phyloP scores from a whole-genome alignment of 176 grass and related monocot genomes.

The Aegilops tauschii region DNA sequence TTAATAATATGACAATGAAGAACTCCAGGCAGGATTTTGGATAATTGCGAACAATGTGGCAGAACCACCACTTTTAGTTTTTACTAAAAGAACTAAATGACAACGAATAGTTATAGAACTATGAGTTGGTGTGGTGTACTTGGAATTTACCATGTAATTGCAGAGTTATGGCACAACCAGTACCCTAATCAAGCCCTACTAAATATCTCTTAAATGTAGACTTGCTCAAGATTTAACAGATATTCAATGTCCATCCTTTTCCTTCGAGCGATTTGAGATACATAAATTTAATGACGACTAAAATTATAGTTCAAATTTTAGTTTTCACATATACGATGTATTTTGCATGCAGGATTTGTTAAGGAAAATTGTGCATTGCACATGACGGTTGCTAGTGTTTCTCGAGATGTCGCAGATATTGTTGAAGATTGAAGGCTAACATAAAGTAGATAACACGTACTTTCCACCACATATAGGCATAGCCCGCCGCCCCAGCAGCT shows the following conservation, averaged over 20 bases:
- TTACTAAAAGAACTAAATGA: neutral
- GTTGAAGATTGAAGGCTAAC: neutral
- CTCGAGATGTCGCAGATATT: neutral
- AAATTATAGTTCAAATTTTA: neutral
- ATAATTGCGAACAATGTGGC: neutral
- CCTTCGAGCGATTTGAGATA: neutral
- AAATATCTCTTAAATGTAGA: neutral
- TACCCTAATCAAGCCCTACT: neutral
- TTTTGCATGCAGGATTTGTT: neutral
- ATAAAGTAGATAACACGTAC: constrained; percentile 37
- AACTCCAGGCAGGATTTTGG: neutral
- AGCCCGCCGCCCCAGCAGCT: constrained; percentile 57
- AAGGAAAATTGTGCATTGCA: no score
- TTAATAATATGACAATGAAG: neutral
- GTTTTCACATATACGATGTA: neutral
- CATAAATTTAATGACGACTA: neutral
- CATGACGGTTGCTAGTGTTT: no score
- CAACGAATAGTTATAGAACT: neutral
- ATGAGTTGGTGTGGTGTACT: neutral
- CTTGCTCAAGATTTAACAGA: neutral
- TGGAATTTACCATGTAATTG: neutral
- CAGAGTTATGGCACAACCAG: neutral
- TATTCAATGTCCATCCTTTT: neutral
- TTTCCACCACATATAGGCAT: constrained; percentile 94
- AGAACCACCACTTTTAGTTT: neutral